Evolutionary conservation across 2,329 filamentous ascomycete species (phyloP).

Genomic region (Cordyceps javanica): DNA sequence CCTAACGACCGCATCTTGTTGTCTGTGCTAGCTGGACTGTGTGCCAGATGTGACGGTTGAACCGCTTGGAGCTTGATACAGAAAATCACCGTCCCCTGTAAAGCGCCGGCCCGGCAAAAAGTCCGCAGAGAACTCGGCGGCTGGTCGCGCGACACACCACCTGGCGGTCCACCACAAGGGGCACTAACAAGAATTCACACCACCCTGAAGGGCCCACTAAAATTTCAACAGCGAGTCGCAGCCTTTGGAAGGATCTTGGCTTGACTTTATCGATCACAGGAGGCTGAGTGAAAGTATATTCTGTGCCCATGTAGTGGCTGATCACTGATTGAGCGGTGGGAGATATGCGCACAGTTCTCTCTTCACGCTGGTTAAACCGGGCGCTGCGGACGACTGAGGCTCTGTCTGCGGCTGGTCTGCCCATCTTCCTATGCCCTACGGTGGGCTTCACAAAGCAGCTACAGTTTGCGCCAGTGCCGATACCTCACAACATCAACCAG

Average conservation of each 20-base stretch:
- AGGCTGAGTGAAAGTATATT: background rate
- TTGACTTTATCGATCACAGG: no score
- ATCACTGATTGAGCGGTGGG: background rate
- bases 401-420: constrained; percentile 32
- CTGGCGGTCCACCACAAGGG: background rate
- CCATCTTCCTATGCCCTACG: constrained; percentile 43
- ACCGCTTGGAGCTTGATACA: background rate
- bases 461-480: background rate
- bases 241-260: background rate
- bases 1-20: constrained; percentile 42
- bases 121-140: constrained; percentile 13
- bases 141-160: background rate
- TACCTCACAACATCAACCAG: constrained; percentile 14
- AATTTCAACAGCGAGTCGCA: background rate
- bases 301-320: background rate
- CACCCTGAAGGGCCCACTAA: constrained; percentile 7
- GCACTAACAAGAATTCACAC: background rate
- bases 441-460: constrained; percentile 22
- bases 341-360: constrained; percentile 39
- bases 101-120: constrained; percentile 24
- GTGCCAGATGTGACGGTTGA: background rate
- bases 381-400: constrained; percentile 37
- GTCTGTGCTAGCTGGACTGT: background rate
- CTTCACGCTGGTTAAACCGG: constrained; percentile 36
- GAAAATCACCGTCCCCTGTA: constrained; percentile 13